A percentile compares a stretch with the other conserved stretches of the same genome.
phyloP scores from a whole-genome alignment of 148 eudicot genomes.

The Diospyros kaki region DNA sequence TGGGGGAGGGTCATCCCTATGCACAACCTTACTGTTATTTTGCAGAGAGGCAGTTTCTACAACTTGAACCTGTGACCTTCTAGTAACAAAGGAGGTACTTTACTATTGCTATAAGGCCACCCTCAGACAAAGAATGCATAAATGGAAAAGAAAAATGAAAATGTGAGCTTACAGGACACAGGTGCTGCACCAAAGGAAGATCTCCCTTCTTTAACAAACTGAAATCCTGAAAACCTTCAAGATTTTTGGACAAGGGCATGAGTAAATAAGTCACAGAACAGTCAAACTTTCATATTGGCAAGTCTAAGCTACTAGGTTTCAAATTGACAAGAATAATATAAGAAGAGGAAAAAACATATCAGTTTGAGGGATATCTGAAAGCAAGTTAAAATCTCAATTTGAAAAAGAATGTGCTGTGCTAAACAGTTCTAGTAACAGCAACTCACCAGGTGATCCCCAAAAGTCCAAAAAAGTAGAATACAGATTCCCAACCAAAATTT shows the following conservation, averaged over 20 bases:
- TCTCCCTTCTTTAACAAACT: slow-evolving; percentile 61
- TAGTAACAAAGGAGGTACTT: too few relatives aligned
- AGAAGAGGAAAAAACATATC: neutral
- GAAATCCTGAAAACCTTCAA: slow-evolving; percentile 90
- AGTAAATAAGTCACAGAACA: slow-evolving; percentile 30
- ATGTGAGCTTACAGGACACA: slow-evolving; percentile 43
- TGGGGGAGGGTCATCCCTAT: too few relatives aligned
- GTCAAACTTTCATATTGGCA: slow-evolving; percentile 21
- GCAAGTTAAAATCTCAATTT: neutral
- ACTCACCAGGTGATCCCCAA: slow-evolving; percentile 90
- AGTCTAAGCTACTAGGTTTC: slow-evolving; percentile 18
- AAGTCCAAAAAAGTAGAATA: slow-evolving; percentile 83
- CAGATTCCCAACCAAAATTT: slow-evolving; percentile 95
- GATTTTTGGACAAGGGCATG: slow-evolving; percentile 24
- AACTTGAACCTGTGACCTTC: too few relatives aligned
- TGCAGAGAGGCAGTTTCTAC: too few relatives aligned
- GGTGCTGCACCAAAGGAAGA: slow-evolving; percentile 33
- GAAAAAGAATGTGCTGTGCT: neutral
- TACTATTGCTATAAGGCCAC: too few relatives aligned
- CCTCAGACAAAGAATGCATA: neutral
- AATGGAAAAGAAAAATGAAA: slow-evolving; percentile 1
- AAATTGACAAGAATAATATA: slow-evolving; percentile 8
- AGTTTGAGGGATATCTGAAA: neutral
- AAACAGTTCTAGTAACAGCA: slow-evolving; percentile 11
- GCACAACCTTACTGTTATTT: too few relatives aligned